phyloP scores from a whole-genome alignment of 306 rosid genomes.

The Vicia villosa region DNA sequence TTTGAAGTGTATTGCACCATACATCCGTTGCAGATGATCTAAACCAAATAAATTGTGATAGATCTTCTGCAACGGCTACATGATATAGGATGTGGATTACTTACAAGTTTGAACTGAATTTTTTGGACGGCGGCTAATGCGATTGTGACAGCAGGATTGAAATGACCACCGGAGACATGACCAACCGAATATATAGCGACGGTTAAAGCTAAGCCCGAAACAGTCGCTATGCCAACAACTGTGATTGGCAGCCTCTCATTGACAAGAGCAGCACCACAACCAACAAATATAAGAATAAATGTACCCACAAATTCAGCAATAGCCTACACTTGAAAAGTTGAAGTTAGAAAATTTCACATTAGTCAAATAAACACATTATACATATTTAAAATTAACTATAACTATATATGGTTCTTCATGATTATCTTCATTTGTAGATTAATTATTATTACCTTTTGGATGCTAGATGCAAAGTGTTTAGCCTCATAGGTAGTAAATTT shows the following conservation, averaged over 20 bases:
- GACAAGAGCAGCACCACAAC: conserved; percentile 54
- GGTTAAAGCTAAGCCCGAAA: conserved; percentile 47
- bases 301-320: conserved; percentile 52
- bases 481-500: conserved; percentile 19
- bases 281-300: conserved; percentile 50
- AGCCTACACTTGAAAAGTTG: conserved; percentile 31
- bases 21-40: background rate
- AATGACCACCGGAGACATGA: conserved; percentile 61
- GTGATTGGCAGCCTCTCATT: conserved; percentile 40
- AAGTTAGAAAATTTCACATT: background rate
- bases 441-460: conserved; percentile 35
- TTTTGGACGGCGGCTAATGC: conserved; percentile 41
- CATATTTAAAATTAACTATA: too few relatives aligned
- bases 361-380: background rate
- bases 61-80: too few relatives aligned
- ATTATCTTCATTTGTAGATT: conserved; percentile 33
- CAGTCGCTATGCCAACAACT: conserved; percentile 43
- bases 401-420: too few relatives aligned
- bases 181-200: conserved; percentile 47
- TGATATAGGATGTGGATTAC: background rate
- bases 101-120: conserved; percentile 44
- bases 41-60: background rate
- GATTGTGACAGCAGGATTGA: conserved; percentile 56
- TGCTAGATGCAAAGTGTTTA: conserved; percentile 33
- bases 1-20: background rate